These are phyloP conservation scores for Lactarius quietus DNA, from an alignment of 768 basidiomycete genomes.

Conservation along the genomic window DNA sequence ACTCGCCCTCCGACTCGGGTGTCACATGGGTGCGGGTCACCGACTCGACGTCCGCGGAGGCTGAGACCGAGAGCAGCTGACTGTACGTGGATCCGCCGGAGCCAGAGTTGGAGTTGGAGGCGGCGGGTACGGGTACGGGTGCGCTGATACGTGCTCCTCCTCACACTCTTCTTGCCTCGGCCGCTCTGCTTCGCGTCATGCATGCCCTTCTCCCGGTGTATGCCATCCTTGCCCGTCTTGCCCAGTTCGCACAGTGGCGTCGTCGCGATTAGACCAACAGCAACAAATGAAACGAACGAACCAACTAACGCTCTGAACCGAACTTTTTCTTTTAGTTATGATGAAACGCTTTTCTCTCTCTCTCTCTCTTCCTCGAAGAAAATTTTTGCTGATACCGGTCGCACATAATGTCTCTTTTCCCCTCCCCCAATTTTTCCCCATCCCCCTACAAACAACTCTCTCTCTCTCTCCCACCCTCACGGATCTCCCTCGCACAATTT, in stretches of 20 bases:
- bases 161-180: conserved; percentile 8
- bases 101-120: conserved; percentile 10
- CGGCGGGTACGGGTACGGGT: neutral
- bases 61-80: conserved; percentile 20
- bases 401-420: conserved; percentile 6
- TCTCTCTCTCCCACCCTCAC: conserved; percentile 4
- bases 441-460: neutral
- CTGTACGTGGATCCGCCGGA: conserved; percentile 20
- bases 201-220: conserved; percentile 22
- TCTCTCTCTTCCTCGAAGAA: neutral
- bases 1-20: conserved; percentile 20
- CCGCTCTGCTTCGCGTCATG: conserved; percentile 16
- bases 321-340: conserved; percentile 5
- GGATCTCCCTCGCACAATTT: conserved; percentile 14
- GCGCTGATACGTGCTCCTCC: conserved; percentile 7
- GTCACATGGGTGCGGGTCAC: conserved; percentile 20
- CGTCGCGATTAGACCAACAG: conserved; percentile 9
- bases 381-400: conserved; percentile 14
- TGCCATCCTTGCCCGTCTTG: conserved; percentile 20
- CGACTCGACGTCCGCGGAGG: conserved; percentile 13
- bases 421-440: neutral
- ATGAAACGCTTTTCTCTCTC: conserved; percentile 2
- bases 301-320: neutral
- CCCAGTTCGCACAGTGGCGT: conserved; percentile 15
- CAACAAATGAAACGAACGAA: neutral